phyloP scores from a whole-genome alignment of 2,329 filamentous ascomycete genomes.

The Claviceps pazoutovae region DNA sequence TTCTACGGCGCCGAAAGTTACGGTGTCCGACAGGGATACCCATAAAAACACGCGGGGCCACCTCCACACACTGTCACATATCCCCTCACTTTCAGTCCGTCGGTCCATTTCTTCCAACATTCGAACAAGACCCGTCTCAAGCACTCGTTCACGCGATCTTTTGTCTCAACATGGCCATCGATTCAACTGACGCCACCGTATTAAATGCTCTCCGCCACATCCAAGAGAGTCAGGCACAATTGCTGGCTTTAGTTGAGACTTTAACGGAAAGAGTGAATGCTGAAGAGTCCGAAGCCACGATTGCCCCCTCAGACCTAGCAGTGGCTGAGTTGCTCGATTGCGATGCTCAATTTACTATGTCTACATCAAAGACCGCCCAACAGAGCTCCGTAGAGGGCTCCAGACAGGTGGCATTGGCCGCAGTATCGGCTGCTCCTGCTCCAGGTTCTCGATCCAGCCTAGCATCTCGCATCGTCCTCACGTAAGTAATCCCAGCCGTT shows the following conservation, averaged over 20 bases:
- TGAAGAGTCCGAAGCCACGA: slow-evolving; percentile 4
- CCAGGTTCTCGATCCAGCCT: slow-evolving; percentile 29
- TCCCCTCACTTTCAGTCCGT: no score
- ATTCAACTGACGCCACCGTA: slow-evolving; percentile 10
- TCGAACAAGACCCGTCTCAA: not conserved
- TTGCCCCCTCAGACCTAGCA: slow-evolving; percentile 2
- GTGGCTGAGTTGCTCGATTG: not conserved
- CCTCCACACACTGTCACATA: no score
- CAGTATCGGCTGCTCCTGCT: slow-evolving; percentile 5
- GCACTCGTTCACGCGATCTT: no score
- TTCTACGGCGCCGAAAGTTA: no score
- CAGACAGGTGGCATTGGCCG: not conserved
- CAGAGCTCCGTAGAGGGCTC: not conserved
- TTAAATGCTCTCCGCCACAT: slow-evolving; percentile 24
- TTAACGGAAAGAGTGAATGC: slow-evolving; percentile 18
- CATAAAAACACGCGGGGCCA: no score
- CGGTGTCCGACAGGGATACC: no score
- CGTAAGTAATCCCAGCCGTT: slow-evolving; percentile 23
- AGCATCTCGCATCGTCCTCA: slow-evolving; percentile 41
- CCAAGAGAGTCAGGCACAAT: slow-evolving; percentile 26
- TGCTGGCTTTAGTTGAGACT: slow-evolving; percentile 27
- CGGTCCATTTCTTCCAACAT: not conserved
- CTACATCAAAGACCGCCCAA: not conserved
- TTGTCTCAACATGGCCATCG: not conserved
- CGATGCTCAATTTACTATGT: not conserved